These are phyloP conservation scores for Tieghemostelium lacteum DNA, from an alignment of 78 protist genomes.

Conservation along the genomic window DNA sequence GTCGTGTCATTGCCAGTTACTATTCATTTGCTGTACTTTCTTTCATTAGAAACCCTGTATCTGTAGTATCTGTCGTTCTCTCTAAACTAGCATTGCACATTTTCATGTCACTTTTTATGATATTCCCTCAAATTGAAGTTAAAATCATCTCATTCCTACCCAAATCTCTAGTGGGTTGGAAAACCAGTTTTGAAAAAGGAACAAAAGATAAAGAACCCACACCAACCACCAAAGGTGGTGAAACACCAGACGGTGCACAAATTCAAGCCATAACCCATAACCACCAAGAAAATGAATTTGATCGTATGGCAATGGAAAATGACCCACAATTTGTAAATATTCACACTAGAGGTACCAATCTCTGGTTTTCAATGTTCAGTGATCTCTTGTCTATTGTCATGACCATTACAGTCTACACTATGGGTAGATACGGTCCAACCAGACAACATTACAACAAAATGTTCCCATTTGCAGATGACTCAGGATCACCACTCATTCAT, in stretches of 20 bases:
- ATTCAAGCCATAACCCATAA: not conserved
- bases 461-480: slow-evolving; percentile 35
- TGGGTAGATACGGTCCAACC: slow-evolving; percentile 75
- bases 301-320: slow-evolving; percentile 43
- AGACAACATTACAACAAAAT: slow-evolving; percentile 30
- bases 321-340: slow-evolving; percentile 12
- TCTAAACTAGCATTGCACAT: slow-evolving; percentile 56
- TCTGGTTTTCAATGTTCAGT: slow-evolving; percentile 69
- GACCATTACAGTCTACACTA: slow-evolving; percentile 38
- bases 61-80: slow-evolving; percentile 40
- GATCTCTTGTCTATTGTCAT: slow-evolving; percentile 37
- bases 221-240: not conserved
- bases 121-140: slow-evolving; percentile 24
- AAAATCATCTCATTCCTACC: slow-evolving; percentile 13
- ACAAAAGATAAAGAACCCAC: not conserved
- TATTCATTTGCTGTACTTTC: slow-evolving; percentile 63
- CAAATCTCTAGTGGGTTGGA: slow-evolving; percentile 22
- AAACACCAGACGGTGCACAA: not conserved
- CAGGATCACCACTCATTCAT: not conserved
- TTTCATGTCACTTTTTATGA: slow-evolving; percentile 48
- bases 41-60: slow-evolving; percentile 39
- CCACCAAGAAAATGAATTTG: slow-evolving; percentile 20
- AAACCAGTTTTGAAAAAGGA: slow-evolving; percentile 12
- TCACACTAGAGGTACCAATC: slow-evolving; percentile 48
- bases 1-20: slow-evolving; percentile 60